These are phyloP conservation scores for Floccularia luteovirens DNA, from an alignment of 768 basidiomycete genomes.

Conservation along the genomic window DNA sequence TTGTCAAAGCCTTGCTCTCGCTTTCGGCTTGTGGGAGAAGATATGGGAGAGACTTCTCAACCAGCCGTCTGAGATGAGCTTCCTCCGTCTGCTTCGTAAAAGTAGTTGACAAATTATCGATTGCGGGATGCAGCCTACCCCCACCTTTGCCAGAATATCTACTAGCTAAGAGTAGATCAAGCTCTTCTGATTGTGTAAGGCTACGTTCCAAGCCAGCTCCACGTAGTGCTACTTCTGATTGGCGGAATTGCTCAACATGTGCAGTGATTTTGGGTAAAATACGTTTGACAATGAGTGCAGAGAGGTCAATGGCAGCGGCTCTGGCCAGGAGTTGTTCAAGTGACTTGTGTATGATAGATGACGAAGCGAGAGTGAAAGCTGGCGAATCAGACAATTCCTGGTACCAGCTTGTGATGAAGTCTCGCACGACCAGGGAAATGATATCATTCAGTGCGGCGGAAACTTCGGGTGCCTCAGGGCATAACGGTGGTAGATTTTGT, in stretches of 20 bases:
- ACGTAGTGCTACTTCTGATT: conserved; percentile 81
- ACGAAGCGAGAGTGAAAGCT: conserved; percentile 83
- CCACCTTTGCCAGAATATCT: conserved; percentile 64
- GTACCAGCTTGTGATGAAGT: conserved; percentile 92
- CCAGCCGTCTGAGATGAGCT: conserved; percentile 64
- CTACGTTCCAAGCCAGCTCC: conserved; percentile 77
- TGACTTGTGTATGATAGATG: conserved; percentile 61
- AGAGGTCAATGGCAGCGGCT: conserved; percentile 54
- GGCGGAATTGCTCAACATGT: conserved; percentile 85
- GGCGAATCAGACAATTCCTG: conserved; percentile 76
- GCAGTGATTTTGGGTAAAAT: conserved; percentile 85
- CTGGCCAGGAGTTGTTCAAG: conserved; percentile 52
- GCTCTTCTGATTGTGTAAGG: conserved; percentile 83
- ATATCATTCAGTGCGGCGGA: conserved; percentile 75
- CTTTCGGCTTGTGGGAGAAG: conserved; percentile 74
- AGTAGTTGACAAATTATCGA: conserved; percentile 81
- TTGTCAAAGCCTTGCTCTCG: conserved; percentile 59
- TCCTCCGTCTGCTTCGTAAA: conserved; percentile 91
- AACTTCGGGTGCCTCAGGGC: conserved; percentile 54
- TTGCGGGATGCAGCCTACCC: conserved; percentile 67
- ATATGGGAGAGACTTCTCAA: conserved; percentile 64
- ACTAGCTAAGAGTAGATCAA: conserved; percentile 80
- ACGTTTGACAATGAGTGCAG: conserved; percentile 72
- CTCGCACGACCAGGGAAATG: conserved; percentile 71
- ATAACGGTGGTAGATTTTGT: conserved; percentile 59